A percentile compares a stretch with the other conserved stretches of the same genome.
Conservation (phyloP, 371 early-diverging fungal species). For the Nematocida sp. region DNA sequence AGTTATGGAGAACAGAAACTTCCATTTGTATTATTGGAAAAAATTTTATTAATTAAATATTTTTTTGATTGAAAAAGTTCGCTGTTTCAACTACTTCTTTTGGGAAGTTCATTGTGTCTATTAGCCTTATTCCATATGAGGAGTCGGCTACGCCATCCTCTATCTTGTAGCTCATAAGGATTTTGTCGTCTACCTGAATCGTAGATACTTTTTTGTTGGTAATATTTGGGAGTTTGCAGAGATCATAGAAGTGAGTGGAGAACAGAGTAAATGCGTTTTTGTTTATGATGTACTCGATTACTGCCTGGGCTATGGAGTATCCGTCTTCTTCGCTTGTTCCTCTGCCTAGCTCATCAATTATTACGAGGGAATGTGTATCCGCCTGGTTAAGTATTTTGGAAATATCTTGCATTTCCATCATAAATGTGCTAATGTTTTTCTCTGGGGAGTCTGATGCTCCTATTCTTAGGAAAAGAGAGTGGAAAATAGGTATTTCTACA, state of each 20-base stretch:
- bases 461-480: conserved; percentile 80
- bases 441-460: conserved; percentile 91
- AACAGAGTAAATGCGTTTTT: conserved; percentile 55
- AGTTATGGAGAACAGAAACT: conserved; percentile 63
- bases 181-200: conserved; percentile 9
- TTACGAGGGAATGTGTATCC: conserved; percentile 73
- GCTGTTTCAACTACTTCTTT: conserved; percentile 61
- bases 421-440: conserved; percentile 76
- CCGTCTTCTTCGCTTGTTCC: conserved; percentile 97
- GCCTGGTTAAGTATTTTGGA: conserved; percentile 75
- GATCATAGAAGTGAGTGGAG: conserved; percentile 65
- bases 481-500: conserved; percentile 77
- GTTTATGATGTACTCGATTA: conserved; percentile 75
- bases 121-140: conserved; percentile 95
- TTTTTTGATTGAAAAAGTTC: conserved; percentile 26
- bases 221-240: conserved; percentile 71
- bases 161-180: conserved; percentile 63
- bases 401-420: conserved; percentile 81
- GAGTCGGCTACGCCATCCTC: conserved; percentile 77
- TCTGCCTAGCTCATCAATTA: conserved; percentile 91
- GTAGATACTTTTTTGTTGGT: conserved; percentile 56
- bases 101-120: conserved; percentile 86
- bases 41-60: not conserved
- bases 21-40: conserved; percentile 6
- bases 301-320: conserved; percentile 87